phyloP scores from a whole-genome alignment of 208 protist genomes.

The Leishmania amazonensis region DNA sequence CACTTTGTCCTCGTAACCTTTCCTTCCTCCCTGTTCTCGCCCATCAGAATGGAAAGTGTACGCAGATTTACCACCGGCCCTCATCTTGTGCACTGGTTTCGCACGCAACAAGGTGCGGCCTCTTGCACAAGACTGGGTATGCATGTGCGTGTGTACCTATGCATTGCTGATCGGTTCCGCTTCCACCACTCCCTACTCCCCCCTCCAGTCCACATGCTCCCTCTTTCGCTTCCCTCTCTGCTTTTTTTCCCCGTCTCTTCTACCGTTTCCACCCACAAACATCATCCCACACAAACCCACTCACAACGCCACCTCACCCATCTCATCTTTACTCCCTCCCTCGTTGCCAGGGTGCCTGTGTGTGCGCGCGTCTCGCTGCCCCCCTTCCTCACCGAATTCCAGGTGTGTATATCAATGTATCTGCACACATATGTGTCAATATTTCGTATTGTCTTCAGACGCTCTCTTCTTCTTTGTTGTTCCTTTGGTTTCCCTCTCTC shows the following conservation, averaged over 20 bases:
- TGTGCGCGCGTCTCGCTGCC: not conserved
- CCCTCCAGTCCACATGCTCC: not conserved
- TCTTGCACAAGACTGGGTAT: constrained; percentile 3
- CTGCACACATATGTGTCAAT: not conserved
- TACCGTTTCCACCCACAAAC: not conserved
- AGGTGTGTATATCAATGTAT: not conserved
- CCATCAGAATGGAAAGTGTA: not conserved
- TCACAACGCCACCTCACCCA: not conserved
- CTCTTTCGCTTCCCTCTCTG: not conserved
- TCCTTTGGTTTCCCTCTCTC: not conserved
- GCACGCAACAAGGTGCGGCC: not conserved
- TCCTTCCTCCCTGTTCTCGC: not conserved
- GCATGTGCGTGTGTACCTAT: not conserved
- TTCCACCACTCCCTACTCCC: not conserved
- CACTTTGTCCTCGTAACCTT: not conserved
- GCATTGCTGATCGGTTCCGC: not conserved
- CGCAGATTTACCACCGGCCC: not conserved
- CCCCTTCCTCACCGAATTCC: not conserved
- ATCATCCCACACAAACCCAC: not conserved
- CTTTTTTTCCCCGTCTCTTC: not conserved
- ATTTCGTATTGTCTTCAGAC: not conserved
- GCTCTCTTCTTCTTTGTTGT: not conserved
- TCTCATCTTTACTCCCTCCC: not conserved
- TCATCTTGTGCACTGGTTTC: not conserved
- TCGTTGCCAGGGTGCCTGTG: not conserved